Conservation (phyloP, 2,329 filamentous ascomycete species). For the Diaporthe ilicicola region DNA sequence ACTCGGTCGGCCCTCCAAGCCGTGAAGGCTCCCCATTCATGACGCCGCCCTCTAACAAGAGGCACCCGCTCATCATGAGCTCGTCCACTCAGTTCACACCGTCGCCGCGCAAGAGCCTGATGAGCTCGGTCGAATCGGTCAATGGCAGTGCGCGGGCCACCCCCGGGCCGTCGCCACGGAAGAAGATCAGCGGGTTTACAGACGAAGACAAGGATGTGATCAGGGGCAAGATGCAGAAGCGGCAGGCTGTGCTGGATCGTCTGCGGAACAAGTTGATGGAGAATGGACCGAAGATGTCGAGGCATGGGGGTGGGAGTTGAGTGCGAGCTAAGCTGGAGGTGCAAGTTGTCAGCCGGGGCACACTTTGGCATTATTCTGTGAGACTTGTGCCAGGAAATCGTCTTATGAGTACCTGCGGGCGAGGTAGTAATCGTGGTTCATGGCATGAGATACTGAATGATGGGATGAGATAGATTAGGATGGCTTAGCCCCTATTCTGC, state of each 20-base stretch:
- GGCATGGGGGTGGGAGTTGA: conserved; percentile 37
- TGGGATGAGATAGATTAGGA: background rate
- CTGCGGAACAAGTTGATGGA: conserved; percentile 59
- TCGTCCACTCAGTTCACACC: conserved; percentile 41
- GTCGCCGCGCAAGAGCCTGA: conserved; percentile 47
- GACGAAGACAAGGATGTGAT: conserved; percentile 65
- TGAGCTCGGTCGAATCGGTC: conserved; percentile 51
- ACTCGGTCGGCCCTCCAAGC: conserved; percentile 40
- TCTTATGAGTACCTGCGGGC: background rate
- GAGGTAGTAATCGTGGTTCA: background rate
- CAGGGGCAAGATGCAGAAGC: conserved; percentile 61
- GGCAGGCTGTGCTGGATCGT: conserved; percentile 61
- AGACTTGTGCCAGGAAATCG: background rate
- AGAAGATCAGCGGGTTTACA: conserved; percentile 70
- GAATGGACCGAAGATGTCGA: conserved; percentile 59
- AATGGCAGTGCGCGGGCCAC: conserved; percentile 40
- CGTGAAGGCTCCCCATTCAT: conserved; percentile 52
- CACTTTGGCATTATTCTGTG: background rate
- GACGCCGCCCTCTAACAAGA: conserved; percentile 46
- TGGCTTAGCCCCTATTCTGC: background rate
- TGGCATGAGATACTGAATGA: background rate
- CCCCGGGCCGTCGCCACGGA: conserved; percentile 59
- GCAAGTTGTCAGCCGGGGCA: background rate
- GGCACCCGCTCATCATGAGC: conserved; percentile 47
- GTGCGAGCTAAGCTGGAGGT: background rate